phyloP scores from a whole-genome alignment of 192 early-diverging fungal genomes.

The Coemansia sp. region DNA sequence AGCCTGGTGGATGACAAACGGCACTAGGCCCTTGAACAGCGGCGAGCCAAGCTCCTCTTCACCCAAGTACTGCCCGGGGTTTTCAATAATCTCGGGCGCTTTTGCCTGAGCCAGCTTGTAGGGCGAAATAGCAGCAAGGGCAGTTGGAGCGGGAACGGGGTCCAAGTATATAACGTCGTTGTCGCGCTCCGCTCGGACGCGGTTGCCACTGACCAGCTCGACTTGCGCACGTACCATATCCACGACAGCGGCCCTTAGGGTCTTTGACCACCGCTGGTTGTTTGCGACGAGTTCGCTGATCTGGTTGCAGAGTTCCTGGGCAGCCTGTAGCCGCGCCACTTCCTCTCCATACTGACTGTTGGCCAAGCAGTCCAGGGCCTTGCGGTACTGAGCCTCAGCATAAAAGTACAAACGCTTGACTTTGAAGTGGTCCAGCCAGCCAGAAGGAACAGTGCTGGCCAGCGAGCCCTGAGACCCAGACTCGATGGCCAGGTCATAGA shows the following conservation, averaged over 20 bases:
- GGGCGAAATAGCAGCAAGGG: conserved; percentile 60
- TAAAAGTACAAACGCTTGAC: conserved; percentile 71
- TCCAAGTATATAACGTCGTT: conserved; percentile 91
- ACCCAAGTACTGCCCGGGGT: conserved; percentile 68
- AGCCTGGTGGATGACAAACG: conserved; percentile 88
- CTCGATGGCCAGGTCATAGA: conserved; percentile 69
- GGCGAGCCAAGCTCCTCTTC: conserved; percentile 67
- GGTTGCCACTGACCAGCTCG: conserved; percentile 51
- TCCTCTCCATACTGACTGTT: conserved; percentile 82
- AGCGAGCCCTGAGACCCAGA: conserved; percentile 58
- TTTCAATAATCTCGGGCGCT: conserved; percentile 55
- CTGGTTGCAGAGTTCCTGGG: conserved; percentile 35
- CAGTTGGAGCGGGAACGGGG: conserved; percentile 60
- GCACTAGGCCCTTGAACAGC: conserved; percentile 81
- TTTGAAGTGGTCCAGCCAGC: conserved; percentile 71
- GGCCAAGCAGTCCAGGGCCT: conserved; percentile 68
- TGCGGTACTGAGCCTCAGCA: conserved; percentile 76
- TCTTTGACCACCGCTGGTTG: conserved; percentile 45
- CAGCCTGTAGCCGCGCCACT: conserved; percentile 64
- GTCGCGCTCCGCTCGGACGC: conserved; percentile 73
- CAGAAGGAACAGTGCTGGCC: conserved; percentile 53
- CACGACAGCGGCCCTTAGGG: conserved; percentile 20
- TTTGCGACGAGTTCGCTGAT: conserved; percentile 24
- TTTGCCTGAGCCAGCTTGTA: conserved; percentile 72
- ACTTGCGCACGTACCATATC: conserved; percentile 47